Evolutionary conservation across 2,329 filamentous ascomycete species (phyloP).

Genomic region (Diaporthe caulivora): DNA sequence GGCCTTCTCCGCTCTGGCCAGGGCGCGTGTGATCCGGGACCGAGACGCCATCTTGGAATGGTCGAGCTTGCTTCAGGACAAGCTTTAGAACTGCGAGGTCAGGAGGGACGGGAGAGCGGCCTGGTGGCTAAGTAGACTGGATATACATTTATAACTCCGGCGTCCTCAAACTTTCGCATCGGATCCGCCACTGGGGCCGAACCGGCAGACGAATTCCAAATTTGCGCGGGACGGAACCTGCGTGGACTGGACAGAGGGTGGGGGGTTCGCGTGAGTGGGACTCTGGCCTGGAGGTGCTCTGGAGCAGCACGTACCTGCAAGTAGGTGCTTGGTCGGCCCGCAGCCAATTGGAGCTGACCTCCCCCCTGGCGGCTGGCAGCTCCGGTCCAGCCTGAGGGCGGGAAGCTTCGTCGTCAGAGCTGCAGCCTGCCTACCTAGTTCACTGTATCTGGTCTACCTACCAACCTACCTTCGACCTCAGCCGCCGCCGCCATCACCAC

Average conservation of each 20-base stretch:
- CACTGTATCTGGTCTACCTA: slow-evolving; percentile 12
- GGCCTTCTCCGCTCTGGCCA: slow-evolving; percentile 36
- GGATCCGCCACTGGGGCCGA: slow-evolving; percentile 20
- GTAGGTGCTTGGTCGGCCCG: background rate
- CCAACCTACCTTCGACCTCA: background rate
- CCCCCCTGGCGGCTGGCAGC: slow-evolving; percentile 30
- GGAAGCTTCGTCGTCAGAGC: slow-evolving; percentile 43
- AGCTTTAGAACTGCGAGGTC: background rate
- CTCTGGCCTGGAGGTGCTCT: background rate
- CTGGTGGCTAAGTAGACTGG: background rate
- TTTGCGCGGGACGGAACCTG: slow-evolving; percentile 28
- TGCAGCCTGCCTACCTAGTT: slow-evolving; percentile 41
- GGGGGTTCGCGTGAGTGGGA: background rate
- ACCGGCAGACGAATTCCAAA: slow-evolving; percentile 29
- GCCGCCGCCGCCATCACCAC: slow-evolving; percentile 13
- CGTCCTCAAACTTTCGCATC: slow-evolving; percentile 11
- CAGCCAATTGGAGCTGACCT: slow-evolving; percentile 37
- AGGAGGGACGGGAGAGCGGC: background rate
- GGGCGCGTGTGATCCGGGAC: slow-evolving; percentile 34
- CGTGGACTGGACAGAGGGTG: background rate
- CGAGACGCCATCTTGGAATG: slow-evolving; percentile 36
- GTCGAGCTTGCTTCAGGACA: background rate
- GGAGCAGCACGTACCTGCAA: background rate
- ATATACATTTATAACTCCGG: slow-evolving; percentile 1
- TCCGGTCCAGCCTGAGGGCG: slow-evolving; percentile 18